A percentile compares a stretch with the other conserved stretches of the same genome.
Conservation (phyloP, 2,329 filamentous ascomycete genomes). For the Paradendryphiella salina region DNA sequence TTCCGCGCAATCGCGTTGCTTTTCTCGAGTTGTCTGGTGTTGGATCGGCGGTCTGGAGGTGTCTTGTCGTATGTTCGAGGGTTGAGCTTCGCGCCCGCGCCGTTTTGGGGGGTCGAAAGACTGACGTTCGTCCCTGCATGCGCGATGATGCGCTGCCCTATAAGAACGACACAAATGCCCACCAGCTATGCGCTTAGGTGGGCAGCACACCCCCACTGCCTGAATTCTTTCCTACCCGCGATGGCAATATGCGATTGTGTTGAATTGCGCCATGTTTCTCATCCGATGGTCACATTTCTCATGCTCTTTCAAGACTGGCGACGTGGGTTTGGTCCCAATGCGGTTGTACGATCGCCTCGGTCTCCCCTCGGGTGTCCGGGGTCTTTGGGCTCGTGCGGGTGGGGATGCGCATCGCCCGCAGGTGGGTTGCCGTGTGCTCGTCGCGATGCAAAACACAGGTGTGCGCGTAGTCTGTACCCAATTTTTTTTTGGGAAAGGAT, state of each 20-base stretch:
- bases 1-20: slow-evolving; percentile 12
- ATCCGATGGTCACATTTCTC: slow-evolving; percentile 17
- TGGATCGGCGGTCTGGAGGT: slow-evolving; percentile 1
- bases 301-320: slow-evolving; percentile 30
- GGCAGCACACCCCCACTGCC: slow-evolving; percentile 26
- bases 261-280: slow-evolving; percentile 30
- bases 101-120: slow-evolving; percentile 21
- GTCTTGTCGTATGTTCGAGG: slow-evolving; percentile 18
- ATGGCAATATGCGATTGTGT: slow-evolving; percentile 21
- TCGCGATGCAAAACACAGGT: neutral
- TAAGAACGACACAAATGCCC: slow-evolving; percentile 30
- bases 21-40: slow-evolving; percentile 5
- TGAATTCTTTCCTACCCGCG: slow-evolving; percentile 17
- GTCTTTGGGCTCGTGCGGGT: neutral
- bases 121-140: slow-evolving; percentile 30
- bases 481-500: neutral
- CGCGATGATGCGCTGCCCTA: slow-evolving; percentile 34
- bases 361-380: slow-evolving; percentile 6
- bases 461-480: neutral
- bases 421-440: slow-evolving; percentile 1
- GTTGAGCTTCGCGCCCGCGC: slow-evolving; percentile 20
- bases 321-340: neutral
- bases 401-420: neutral
- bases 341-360: neutral
- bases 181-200: slow-evolving; percentile 23